Evolutionary conservation across 768 basidiomycete genomes (phyloP), one percentile per base, ranked within the genome.

Genomic region (Clitopilus hobsonii): DNA sequence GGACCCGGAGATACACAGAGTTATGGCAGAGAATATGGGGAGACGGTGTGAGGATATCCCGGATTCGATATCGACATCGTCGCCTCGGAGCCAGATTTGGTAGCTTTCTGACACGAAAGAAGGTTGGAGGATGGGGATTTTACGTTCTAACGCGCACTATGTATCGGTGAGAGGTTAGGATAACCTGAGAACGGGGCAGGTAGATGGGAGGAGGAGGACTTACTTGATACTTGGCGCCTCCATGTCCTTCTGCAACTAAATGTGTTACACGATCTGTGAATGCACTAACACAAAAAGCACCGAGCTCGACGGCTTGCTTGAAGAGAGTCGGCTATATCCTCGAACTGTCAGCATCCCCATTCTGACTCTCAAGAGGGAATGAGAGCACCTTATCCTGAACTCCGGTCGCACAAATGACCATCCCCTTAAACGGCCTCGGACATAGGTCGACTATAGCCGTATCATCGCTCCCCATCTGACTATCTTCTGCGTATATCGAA

Each of bases 181-280:
- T 45, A 51, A 41, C 22, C 54, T 3, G 54, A 55, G 48, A 63
- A 28, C 36, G 53, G 23, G n/a, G n/a, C n/a, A 52, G 27, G 48
- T 8, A 6, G 36, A 10, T n/a, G 25, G 10, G 52, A 54, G 23
- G 38, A 24, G 13, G 2, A 27, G 6, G 24, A 65, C 74, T 56
- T 54, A 90, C 94, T 69, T 66, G 74, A 66, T 97, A 96, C 64
- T 98, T 98, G 11, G 87, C 81, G 20, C 92, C 85, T 2, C 89
- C 90, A 62, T 90, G 86, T n/a, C 75, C 77, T n/a, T 70, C 72
- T 0, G 94, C 91, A 38, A 98, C 76, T 20, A 98, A 79, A 73
- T 96, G 94, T 0, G 93, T 95, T n/a, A 91, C 88, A 47, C 76
- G 76, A 65, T 92, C 88, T 0, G 93, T 98, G 58, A 96, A 85